These are phyloP conservation scores for Gigaspora rosea DNA, from an alignment of 192 early-diverging fungal species.

Conservation along the genomic window DNA sequence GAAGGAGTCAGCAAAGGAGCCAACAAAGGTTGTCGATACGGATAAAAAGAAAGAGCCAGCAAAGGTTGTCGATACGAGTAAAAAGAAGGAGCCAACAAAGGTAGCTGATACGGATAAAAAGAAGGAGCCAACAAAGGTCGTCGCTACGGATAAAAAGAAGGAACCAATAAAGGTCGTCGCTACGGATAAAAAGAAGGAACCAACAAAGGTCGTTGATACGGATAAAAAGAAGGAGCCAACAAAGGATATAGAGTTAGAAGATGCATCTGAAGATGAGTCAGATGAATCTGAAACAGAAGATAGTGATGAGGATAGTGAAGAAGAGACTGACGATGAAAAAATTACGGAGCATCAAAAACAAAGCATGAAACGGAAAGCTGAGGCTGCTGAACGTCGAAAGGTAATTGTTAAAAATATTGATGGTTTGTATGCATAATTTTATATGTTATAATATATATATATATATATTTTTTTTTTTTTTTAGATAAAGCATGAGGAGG, in stretches of 20 bases:
- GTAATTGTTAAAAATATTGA: constrained; percentile 29
- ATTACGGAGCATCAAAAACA: constrained; percentile 19
- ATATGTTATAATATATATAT: background rate
- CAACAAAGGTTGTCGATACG: background rate
- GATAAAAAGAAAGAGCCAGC: constrained; percentile 15
- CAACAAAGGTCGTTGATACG: background rate
- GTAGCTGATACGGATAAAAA: no score
- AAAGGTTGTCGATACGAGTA: no score
- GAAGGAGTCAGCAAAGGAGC: background rate
- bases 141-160: background rate
- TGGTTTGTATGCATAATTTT: background rate
- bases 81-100: no score
- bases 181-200: background rate
- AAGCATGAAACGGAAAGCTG: constrained; percentile 61
- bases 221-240: background rate
- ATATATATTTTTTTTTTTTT: background rate
- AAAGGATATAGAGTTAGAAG: no score
- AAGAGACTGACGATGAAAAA: constrained; percentile 24
- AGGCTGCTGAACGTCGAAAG: constrained; percentile 73
- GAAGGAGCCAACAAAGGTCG: no score
- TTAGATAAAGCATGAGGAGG: constrained; percentile 61
- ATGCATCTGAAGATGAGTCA: constrained; percentile 34
- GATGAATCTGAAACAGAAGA: constrained; percentile 33
- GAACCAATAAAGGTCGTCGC: background rate
- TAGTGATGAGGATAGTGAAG: constrained; percentile 16